Percentiles rank a stretch among this genome's conserved stretches.
phyloP scores from a whole-genome alignment of 371 early-diverging fungal genomes.

The Syncephalastrum racemosum region DNA sequence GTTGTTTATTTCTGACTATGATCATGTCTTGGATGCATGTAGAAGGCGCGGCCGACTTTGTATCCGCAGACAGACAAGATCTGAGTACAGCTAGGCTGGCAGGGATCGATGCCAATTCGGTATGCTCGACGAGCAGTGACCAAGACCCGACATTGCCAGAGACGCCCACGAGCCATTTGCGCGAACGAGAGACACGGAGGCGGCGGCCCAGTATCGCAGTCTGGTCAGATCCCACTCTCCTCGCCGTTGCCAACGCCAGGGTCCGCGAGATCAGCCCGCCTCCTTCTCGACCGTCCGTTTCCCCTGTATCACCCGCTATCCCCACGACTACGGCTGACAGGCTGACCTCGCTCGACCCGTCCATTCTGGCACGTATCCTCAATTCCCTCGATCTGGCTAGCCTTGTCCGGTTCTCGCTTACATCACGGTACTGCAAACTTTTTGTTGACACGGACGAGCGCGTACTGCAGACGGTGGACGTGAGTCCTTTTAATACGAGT shows the following conservation, averaged over 20 bases:
- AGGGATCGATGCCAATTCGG: conserved; percentile 23
- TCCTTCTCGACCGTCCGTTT: not conserved
- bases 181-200: conserved; percentile 39
- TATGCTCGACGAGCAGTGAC: conserved; percentile 48
- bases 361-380: conserved; percentile 21
- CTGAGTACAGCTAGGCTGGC: not conserved
- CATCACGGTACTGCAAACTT: conserved; percentile 27
- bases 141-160: conserved; percentile 44
- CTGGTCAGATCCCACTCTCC: conserved; percentile 75
- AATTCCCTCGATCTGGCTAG: conserved; percentile 30
- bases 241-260: conserved; percentile 46
- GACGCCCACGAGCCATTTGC: conserved; percentile 24
- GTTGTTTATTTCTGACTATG: conserved; percentile 1
- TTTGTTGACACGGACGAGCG: conserved; percentile 28
- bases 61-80: too few species aligned
- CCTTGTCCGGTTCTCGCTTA: conserved; percentile 19
- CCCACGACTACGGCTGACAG: conserved; percentile 2
- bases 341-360: conserved; percentile 15
- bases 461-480: conserved; percentile 38
- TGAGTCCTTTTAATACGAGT: conserved; percentile 40
- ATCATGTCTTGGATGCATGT: too few species aligned
- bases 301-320: not conserved
- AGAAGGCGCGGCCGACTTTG: too few species aligned
- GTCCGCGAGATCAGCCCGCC: conserved; percentile 10
- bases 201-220: conserved; percentile 81